phyloP scores from a whole-genome alignment of 805 yeast genomes.

The Nakazawaea pomicola region DNA sequence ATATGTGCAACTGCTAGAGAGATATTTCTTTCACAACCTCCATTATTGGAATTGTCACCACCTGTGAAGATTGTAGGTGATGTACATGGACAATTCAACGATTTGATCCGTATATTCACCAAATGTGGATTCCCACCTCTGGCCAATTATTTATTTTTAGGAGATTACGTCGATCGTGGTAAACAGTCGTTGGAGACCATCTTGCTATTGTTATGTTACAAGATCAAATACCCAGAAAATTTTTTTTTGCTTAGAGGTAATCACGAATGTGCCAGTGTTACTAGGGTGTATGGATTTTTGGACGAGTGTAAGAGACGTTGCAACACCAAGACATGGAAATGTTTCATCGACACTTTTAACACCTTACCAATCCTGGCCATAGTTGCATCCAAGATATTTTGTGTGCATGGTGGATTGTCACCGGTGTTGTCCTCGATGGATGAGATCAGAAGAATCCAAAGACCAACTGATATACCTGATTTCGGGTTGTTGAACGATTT shows the following conservation, averaged over 20 bases:
- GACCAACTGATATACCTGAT: slow-evolving; percentile 87
- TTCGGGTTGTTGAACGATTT: slow-evolving; percentile 73
- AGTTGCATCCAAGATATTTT: slow-evolving; percentile 91
- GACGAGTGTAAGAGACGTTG: slow-evolving; percentile 97
- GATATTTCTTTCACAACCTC: slow-evolving; percentile 84
- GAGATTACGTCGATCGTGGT: slow-evolving; percentile 97
- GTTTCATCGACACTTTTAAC: slow-evolving; percentile 91
- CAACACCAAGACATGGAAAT: slow-evolving; percentile 89
- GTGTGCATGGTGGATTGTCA: slow-evolving; percentile 81
- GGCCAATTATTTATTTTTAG: slow-evolving; percentile 85
- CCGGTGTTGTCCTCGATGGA: slow-evolving; percentile 72
- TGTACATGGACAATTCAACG: slow-evolving; percentile 95
- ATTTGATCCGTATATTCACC: slow-evolving; percentile 83
- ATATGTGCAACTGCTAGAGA: slow-evolving; percentile 88
- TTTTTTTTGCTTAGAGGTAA: slow-evolving; percentile 91
- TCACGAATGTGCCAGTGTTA: slow-evolving; percentile 96
- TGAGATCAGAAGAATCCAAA: slow-evolving; percentile 66
- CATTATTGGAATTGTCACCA: slow-evolving; percentile 78
- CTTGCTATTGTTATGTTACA: slow-evolving; percentile 79
- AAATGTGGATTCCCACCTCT: slow-evolving; percentile 97
- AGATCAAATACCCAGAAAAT: slow-evolving; percentile 95
- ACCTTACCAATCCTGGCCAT: slow-evolving; percentile 93
- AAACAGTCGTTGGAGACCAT: slow-evolving; percentile 95
- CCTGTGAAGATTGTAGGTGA: slow-evolving; percentile 90
- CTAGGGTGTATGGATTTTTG: slow-evolving; percentile 94